Evolutionary conservation across 768 basidiomycete genomes (phyloP).

Genomic region (Amanita subjunquillea): DNA sequence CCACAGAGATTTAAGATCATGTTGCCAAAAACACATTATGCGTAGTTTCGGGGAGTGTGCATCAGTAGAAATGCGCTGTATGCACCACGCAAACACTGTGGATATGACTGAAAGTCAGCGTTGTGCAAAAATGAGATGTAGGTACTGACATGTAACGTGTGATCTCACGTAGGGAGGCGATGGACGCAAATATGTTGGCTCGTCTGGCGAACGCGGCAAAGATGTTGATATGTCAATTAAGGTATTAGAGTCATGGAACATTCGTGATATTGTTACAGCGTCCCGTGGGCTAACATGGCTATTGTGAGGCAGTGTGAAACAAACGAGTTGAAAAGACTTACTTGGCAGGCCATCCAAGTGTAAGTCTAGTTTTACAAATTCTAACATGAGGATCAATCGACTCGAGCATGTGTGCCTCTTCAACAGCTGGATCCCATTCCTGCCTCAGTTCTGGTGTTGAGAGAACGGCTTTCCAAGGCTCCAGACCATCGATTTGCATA

Average conservation of each 20-base stretch:
- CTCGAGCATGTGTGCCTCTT: slow-evolving; percentile 73
- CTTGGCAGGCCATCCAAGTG: slow-evolving; percentile 96
- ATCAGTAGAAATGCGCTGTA: slow-evolving; percentile 52
- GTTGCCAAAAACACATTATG: slow-evolving; percentile 92
- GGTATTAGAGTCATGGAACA: slow-evolving; percentile 70
- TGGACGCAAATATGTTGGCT: slow-evolving; percentile 84
- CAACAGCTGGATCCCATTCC: slow-evolving; percentile 93
- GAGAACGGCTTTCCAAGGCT: slow-evolving; percentile 74
- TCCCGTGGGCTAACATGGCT: slow-evolving; percentile 66
- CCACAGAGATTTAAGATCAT: slow-evolving; percentile 85
- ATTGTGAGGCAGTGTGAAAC: not conserved
- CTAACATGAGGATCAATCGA: slow-evolving; percentile 79
- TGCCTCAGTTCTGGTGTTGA: slow-evolving; percentile 80
- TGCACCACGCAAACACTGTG: slow-evolving; percentile 85
- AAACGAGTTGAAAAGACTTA: slow-evolving; percentile 28
- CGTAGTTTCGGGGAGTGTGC: slow-evolving; percentile 35
- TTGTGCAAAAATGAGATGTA: slow-evolving; percentile 5
- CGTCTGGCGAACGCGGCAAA: slow-evolving; percentile 83
- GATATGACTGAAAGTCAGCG: slow-evolving; percentile 7
- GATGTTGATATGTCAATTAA: slow-evolving; percentile 89
- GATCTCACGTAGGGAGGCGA: slow-evolving; percentile 91
- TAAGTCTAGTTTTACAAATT: slow-evolving; percentile 85
- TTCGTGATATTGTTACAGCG: slow-evolving; percentile 85
- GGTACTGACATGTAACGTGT: slow-evolving; percentile 51
- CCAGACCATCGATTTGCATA: slow-evolving; percentile 50